Evolutionary conservation across 345 rosid species (phyloP).

Genomic region (Salix suchowensis): DNA sequence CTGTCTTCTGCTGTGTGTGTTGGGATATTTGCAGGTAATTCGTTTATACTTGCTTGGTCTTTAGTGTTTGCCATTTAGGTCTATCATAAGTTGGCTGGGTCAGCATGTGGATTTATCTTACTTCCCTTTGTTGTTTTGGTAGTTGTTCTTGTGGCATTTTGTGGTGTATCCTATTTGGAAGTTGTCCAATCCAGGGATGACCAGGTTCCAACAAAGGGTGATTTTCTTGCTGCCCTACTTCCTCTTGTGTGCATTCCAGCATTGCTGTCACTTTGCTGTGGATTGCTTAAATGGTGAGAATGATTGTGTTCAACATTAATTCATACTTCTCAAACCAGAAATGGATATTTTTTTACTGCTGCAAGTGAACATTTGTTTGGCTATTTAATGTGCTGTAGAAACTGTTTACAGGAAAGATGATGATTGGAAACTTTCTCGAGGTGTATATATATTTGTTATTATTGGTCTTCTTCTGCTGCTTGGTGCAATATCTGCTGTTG

Average conservation of each 20-base stretch:
- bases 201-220: slow-evolving; percentile 76
- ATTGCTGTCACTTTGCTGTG: slow-evolving; percentile 74
- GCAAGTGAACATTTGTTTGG: background rate
- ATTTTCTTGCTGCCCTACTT: slow-evolving; percentile 95
- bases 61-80: slow-evolving; percentile 14
- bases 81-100: slow-evolving; percentile 9
- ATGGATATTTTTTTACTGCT: background rate
- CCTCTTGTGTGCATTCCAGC: slow-evolving; percentile 97
- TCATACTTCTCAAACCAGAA: slow-evolving; percentile 8
- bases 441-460: slow-evolving; percentile 70
- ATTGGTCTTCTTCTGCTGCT: slow-evolving; percentile 92
- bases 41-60: slow-evolving; percentile 11
- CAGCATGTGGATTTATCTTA: background rate
- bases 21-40: slow-evolving; percentile 75
- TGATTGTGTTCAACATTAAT: slow-evolving; percentile 8
- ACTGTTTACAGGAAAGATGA: slow-evolving; percentile 88
- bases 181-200: slow-evolving; percentile 82
- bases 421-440: slow-evolving; percentile 89
- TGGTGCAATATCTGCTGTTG: slow-evolving; percentile 89
- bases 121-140: slow-evolving; percentile 29
- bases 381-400: slow-evolving; percentile 16
- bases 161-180: slow-evolving; percentile 87
- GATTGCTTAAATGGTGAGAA: slow-evolving; percentile 86
- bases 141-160: slow-evolving; percentile 93
- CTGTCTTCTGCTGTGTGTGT: slow-evolving; percentile 80